Evolutionary conservation across 768 basidiomycete genomes (phyloP), one percentile per base, ranked within the genome.

Genomic region (Russula brevipes): DNA sequence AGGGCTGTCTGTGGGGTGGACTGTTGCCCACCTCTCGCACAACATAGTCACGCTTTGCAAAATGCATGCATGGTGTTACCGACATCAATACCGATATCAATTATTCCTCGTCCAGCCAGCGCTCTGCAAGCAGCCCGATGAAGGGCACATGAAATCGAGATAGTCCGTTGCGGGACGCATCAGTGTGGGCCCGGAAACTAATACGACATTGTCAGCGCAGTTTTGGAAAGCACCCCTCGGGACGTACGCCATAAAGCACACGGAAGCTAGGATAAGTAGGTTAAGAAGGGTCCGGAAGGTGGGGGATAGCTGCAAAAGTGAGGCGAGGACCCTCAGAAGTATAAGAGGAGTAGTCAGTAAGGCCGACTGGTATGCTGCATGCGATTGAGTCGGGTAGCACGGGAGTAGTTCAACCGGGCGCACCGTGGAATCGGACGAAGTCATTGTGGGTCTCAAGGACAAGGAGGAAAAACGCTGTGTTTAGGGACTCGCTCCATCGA

Each of bases 391-490:
- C 7, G 51, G 57, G 54, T 59, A 42, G 38, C 59, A 50, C 36
- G 50, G 53, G 10, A 64, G 12, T 19, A 14, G 33, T n/a, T 7
- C 9, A 24, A 16, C 33, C 55, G 54, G 45, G 70, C 81, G 69
- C 57, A 88, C 88, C 86, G 71, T 89, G 88, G 71, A 90, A 91
- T 57, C 89, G 84, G 61, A 90, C 83, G 65, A 83, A 87, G 72
- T 90, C 86, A 68, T 87, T 88, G 64, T 82, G 81, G 10, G 85
- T 91, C 74, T 91, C 89, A n/a, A 85, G 65, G n/a, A 89, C 79
- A 10, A 91, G 79, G 38, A 90, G 72, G 1, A 78, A 33, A 36
- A 91, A 73, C 3, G 89, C 90, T 89, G 62, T 61, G 35, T 24
- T 82, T 67, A 24, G 24, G 85, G 86, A 60, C 81, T 80, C 14